Evolutionary conservation across 2,329 filamentous ascomycete genomes (phyloP).

Genomic region (Rhynchosporium secalis): DNA sequence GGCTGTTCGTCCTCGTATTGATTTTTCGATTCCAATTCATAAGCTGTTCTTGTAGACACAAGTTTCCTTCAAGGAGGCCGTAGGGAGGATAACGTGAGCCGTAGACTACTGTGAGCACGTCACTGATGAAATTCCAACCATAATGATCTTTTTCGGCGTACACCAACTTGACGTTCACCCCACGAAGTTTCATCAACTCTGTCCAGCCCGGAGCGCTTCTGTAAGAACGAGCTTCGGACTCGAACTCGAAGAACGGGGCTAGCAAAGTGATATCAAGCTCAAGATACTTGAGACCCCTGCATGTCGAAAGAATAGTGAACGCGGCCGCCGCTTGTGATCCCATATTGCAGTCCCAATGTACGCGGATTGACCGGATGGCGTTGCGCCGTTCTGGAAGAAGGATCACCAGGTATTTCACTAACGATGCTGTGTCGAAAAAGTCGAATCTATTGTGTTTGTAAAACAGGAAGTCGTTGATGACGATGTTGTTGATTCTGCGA

Average conservation of each 20-base stretch:
- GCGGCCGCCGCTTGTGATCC: neutral
- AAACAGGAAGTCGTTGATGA: neutral
- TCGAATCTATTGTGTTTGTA: neutral
- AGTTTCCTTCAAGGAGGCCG: too few species aligned
- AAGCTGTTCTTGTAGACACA: too few species aligned
- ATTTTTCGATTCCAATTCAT: too few species aligned
- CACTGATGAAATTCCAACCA: neutral
- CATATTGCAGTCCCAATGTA: neutral
- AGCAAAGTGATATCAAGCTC: conserved; percentile 5
- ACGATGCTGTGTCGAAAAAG: neutral
- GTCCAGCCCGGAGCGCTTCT: neutral
- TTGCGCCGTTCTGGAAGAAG: neutral
- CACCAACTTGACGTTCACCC: neutral
- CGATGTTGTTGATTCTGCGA: neutral
- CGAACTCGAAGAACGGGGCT: neutral
- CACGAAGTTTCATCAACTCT: neutral
- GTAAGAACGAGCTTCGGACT: neutral
- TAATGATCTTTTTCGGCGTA: neutral
- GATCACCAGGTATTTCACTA: neutral
- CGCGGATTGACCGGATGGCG: neutral
- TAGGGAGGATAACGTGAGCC: too few species aligned
- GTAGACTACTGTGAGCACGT: neutral
- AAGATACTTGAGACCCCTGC: neutral
- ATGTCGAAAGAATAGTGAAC: neutral
- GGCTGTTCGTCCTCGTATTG: too few species aligned